A percentile compares a stretch with the other conserved stretches of the same genome.
Evolutionary conservation across 495 filamentous ascomycete genomes (phyloP).

Genomic region (Hyaloscypha variabilis): DNA sequence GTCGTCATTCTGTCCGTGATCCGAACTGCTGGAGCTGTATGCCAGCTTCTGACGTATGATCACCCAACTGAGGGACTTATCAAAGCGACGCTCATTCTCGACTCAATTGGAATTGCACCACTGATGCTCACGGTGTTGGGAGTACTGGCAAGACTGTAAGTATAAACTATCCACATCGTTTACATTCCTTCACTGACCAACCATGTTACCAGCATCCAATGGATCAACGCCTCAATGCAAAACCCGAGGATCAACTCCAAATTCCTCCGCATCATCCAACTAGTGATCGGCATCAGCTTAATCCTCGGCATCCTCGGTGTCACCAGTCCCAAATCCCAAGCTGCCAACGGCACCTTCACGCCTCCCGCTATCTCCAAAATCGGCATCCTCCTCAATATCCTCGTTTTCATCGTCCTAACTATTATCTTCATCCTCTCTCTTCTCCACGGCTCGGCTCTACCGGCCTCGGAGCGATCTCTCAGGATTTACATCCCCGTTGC

Average conservation of each 20-base stretch:
- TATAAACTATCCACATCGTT: too few species aligned
- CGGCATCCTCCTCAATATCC: constrained; percentile 26
- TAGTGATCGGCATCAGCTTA: constrained; percentile 28
- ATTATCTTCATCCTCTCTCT: constrained; percentile 17
- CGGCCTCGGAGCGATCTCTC: constrained; percentile 22
- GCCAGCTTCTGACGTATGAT: constrained; percentile 19
- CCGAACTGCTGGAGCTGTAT: constrained; percentile 29
- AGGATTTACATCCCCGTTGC: constrained; percentile 24
- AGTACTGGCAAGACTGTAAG: constrained; percentile 30
- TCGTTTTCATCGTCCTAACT: constrained; percentile 15
- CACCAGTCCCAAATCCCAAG: constrained; percentile 13
- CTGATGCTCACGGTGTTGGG: constrained; percentile 32
- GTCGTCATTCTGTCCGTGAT: constrained; percentile 30
- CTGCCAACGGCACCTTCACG: constrained; percentile 6
- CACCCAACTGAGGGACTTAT: constrained; percentile 26
- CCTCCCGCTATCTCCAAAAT: constrained; percentile 22
- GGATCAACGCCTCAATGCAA: constrained; percentile 14
- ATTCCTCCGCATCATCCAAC: constrained; percentile 29
- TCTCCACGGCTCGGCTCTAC: constrained; percentile 5
- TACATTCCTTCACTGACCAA: constrained; percentile 8
- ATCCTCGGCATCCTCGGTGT: constrained; percentile 33
- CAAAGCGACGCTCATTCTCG: constrained; percentile 27
- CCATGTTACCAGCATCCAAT: constrained; percentile 7
- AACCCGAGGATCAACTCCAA: constrained; percentile 17
- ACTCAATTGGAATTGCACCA: constrained; percentile 33